Evolutionary conservation across 176 grass and related monocot genomes (phyloP), one percentile per base, ranked within the genome.

Genomic region (Hordeum marinum): DNA sequence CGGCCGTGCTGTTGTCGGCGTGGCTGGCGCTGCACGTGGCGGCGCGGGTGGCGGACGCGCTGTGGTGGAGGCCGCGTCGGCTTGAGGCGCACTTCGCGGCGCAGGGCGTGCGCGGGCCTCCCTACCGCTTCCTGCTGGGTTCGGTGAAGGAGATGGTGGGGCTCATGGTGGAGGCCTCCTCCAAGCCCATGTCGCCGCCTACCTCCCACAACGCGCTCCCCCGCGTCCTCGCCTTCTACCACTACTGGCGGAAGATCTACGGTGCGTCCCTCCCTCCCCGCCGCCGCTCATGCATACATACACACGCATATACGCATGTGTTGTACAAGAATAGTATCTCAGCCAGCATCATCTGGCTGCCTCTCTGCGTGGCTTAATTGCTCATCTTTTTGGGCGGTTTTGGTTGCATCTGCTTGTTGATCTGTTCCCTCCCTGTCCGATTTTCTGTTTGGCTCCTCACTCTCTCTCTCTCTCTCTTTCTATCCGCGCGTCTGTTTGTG

Each of bases 231-330:
- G 81, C 92, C 68, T 97, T 97, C 86, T 97, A 97, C 88, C 92
- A 92, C 89, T 92, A 97, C 79, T 97, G 94, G 94, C 74, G 88
- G 50, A 97, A 94, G 84, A 97, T 94, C 81, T 97, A 97, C 84
- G 94, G 94, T 97, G 77, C 43, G 75, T 78, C 35, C 26, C 8
- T 24, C 40, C 40, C 1, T 7, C 10, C 6, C 1, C 66, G 3
- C 48, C 31, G 40, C 69, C 68, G 65, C 17, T 4, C 8, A 29
- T 25, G 8, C 37, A 72, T 80, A 63, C 57, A 31, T 60, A 17
- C 36, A 29, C 52, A 21, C 21, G 11, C 23, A 26, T 34, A 17
- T 17, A 34, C 14, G 64, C 46, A 71, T 70, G 46, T 69, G 6
- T 25, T 4, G 10, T 8, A 5, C 48, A 74, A 61, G 68, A 41